Percentiles rank a stretch among this genome's conserved stretches.
Conservation (phyloP, 1,139 yeast species). For the Kodamaea plutei region DNA sequence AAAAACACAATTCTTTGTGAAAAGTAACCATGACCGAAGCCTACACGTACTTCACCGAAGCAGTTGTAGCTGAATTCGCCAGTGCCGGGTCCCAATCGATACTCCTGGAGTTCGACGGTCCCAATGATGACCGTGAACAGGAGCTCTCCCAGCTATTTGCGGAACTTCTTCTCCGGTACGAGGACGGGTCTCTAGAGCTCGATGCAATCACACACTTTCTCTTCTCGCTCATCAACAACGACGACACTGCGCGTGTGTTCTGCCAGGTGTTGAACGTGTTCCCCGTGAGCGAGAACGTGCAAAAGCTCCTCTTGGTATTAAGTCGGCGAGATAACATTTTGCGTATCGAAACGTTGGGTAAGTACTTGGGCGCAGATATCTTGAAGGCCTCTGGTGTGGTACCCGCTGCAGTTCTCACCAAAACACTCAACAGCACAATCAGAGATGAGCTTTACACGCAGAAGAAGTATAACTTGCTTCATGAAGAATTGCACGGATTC, state of each 20-base stretch:
- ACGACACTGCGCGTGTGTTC: slow-evolving; percentile 34
- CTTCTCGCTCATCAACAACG: slow-evolving; percentile 27
- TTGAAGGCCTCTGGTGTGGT: slow-evolving; percentile 34
- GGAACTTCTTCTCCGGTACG: slow-evolving; percentile 32
- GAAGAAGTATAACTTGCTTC: slow-evolving; percentile 66
- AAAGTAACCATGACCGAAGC: slow-evolving; percentile 2
- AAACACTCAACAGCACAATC: slow-evolving; percentile 41
- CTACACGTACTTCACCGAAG: slow-evolving; percentile 26
- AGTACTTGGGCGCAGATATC: slow-evolving; percentile 34
- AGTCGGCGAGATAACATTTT: slow-evolving; percentile 27
- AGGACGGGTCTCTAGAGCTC: slow-evolving; percentile 22
- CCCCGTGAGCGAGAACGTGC: slow-evolving; percentile 29
- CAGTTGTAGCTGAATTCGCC: slow-evolving; percentile 25
- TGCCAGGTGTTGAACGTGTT: slow-evolving; percentile 45
- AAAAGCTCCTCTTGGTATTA: slow-evolving; percentile 25
- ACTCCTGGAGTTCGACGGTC: slow-evolving; percentile 21
- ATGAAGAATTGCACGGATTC: slow-evolving; percentile 81
- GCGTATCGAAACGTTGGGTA: slow-evolving; percentile 35
- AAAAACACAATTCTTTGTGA: no score
- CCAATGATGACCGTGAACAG: slow-evolving; percentile 8
- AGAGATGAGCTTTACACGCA: slow-evolving; percentile 63
- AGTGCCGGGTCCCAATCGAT: slow-evolving; percentile 28
- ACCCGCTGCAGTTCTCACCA: slow-evolving; percentile 33
- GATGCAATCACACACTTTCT: slow-evolving; percentile 27
- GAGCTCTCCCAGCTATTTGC: slow-evolving; percentile 25